phyloP scores from a whole-genome alignment of 768 basidiomycete species.

The Russula foetens region DNA sequence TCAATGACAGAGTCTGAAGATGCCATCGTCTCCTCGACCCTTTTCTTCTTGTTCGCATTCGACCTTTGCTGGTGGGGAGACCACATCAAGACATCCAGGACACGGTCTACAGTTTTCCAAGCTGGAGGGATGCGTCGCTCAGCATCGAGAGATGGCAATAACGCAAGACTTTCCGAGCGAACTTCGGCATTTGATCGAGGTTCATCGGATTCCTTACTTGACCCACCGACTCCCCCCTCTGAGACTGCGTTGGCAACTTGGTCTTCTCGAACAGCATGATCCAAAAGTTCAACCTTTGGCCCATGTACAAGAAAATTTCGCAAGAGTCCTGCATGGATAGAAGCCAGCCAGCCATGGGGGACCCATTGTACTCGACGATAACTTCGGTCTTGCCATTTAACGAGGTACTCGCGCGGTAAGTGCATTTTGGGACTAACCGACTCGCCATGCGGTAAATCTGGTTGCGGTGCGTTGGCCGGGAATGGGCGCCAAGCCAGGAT shows the following conservation, averaged over 20 bases:
- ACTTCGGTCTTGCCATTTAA: slow-evolving; percentile 80
- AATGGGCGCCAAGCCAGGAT: slow-evolving; percentile 90
- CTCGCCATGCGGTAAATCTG: slow-evolving; percentile 32
- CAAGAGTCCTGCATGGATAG: slow-evolving; percentile 56
- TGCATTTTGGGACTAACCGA: slow-evolving; percentile 44
- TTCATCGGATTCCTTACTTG: slow-evolving; percentile 22
- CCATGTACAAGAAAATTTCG: slow-evolving; percentile 71
- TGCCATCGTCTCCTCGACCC: slow-evolving; percentile 24
- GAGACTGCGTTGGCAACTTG: slow-evolving; percentile 21
- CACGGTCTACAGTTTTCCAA: slow-evolving; percentile 91
- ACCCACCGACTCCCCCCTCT: slow-evolving; percentile 34
- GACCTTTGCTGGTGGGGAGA: slow-evolving; percentile 29
- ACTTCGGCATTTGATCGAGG: slow-evolving; percentile 6
- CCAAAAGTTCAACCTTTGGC: slow-evolving; percentile 57
- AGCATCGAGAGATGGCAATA: slow-evolving; percentile 54
- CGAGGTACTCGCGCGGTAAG: slow-evolving; percentile 85
- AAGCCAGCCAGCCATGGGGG: slow-evolving; percentile 82
- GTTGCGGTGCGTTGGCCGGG: slow-evolving; percentile 55
- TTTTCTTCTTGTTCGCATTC: slow-evolving; percentile 22
- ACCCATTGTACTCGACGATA: slow-evolving; percentile 84
- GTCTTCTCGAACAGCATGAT: slow-evolving; percentile 34
- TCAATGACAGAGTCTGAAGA: slow-evolving; percentile 25
- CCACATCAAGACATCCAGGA: slow-evolving; percentile 75
- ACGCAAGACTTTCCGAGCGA: slow-evolving; percentile 18
- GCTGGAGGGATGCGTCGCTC: slow-evolving; percentile 61